phyloP scores from a whole-genome alignment of 805 yeast species.

The Blastobotrys robertii region DNA sequence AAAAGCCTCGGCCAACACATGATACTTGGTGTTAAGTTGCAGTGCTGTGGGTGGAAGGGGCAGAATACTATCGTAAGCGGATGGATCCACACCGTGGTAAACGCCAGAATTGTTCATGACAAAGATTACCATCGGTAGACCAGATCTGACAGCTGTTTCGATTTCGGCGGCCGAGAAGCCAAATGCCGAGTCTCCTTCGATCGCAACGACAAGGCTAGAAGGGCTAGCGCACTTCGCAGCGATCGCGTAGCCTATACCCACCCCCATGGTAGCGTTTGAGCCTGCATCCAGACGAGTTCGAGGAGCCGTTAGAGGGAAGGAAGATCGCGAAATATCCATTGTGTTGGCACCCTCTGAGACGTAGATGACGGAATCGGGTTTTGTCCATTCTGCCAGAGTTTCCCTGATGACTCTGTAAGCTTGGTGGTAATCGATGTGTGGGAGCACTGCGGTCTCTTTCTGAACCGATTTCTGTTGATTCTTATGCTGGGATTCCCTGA shows the following conservation, averaged over 20 bases:
- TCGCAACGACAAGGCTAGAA: conserved; percentile 39
- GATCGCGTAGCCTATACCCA: conserved; percentile 62
- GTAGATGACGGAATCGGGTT: conserved; percentile 29
- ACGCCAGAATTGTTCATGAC: conserved; percentile 72
- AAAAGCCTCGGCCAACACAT: conserved; percentile 42
- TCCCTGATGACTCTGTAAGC: conserved; percentile 43
- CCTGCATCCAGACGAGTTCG: conserved; percentile 59
- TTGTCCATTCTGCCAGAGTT: conserved; percentile 20
- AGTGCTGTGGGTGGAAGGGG: conserved; percentile 52
- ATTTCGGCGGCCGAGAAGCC: conserved; percentile 66
- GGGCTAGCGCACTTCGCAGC: conserved; percentile 45
- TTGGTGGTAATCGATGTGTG: conserved; percentile 40
- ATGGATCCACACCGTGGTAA: conserved; percentile 48
- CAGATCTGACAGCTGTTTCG: conserved; percentile 54
- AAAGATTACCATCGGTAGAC: conserved; percentile 44
- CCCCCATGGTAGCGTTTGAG: conserved; percentile 71
- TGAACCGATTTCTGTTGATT: conserved; percentile 28
- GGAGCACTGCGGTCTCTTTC: conserved; percentile 24
- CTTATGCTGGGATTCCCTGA: conserved; percentile 19
- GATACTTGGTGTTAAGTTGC: conserved; percentile 47
- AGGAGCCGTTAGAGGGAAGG: conserved; percentile 46
- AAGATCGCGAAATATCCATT: conserved; percentile 59
- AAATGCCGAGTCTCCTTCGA: conserved; percentile 72
- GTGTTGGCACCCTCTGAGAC: conserved; percentile 72
- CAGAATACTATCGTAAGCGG: conserved; percentile 17